Percentiles rank a stretch among this genome's conserved stretches.
Evolutionary conservation across 371 early-diverging fungal genomes (phyloP).

Genomic region (Zancudomyces culisetae): DNA sequence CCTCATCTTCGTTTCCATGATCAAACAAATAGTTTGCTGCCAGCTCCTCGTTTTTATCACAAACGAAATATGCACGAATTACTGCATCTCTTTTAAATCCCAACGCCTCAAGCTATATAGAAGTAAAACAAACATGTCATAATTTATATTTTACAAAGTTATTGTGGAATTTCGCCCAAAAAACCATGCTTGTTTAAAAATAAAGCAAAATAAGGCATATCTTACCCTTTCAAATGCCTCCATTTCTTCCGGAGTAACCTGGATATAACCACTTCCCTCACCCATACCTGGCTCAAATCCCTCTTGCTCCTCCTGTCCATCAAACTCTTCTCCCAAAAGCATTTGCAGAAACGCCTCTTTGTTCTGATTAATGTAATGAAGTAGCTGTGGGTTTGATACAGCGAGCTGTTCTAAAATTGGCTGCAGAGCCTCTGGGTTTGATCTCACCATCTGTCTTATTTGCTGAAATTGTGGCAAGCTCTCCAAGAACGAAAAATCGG

Average conservation of each 20-base stretch:
- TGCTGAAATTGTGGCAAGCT: constrained; percentile 79
- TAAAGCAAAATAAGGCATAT: no score
- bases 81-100: constrained; percentile 69
- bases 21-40: constrained; percentile 94
- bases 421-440: constrained; percentile 71
- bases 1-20: constrained; percentile 28
- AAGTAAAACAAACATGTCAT: constrained; percentile 1
- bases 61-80: constrained; percentile 87
- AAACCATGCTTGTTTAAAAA: no score
- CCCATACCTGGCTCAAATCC: constrained; percentile 13
- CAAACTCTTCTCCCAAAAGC: constrained; percentile 25
- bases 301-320: constrained; percentile 17
- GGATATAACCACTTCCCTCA: constrained; percentile 45
- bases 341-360: constrained; percentile 63
- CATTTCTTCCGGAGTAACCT: constrained; percentile 74
- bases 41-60: constrained; percentile 92
- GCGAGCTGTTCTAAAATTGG: constrained; percentile 72
- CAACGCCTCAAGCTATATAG: constrained; percentile 39
- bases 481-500: constrained; percentile 26
- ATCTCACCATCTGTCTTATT: constrained; percentile 65
- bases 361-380: constrained; percentile 55
- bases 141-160: background rate
- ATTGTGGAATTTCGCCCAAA: background rate
- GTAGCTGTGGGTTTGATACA: constrained; percentile 63
- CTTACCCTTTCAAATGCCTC: constrained; percentile 63